Conservation (phyloP, 164 flowering plant genomes). For the Magnolia changhungtana region DNA sequence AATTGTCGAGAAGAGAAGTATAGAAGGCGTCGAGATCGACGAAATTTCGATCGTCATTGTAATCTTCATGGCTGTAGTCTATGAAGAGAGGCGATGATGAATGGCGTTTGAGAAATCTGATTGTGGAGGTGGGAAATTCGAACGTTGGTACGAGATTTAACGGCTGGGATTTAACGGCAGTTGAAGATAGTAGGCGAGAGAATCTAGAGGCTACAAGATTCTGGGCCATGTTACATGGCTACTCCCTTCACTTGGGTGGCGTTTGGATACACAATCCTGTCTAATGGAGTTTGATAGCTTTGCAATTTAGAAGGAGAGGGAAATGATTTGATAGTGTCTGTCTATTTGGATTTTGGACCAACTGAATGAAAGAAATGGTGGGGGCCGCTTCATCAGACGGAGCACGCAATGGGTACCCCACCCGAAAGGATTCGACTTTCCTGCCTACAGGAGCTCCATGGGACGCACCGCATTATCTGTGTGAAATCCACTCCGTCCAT, state of each 20-base stretch:
- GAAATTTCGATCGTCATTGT: constrained; percentile 8
- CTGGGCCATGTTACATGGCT: constrained; percentile 12
- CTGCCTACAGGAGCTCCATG: no score
- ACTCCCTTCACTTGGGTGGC: neutral
- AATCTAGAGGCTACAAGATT: constrained; percentile 7
- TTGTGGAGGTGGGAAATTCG: constrained; percentile 12
- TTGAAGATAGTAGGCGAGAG: neutral
- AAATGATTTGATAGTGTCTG: no score
- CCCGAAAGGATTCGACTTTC: no score
- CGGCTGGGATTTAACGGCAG: constrained; percentile 13
- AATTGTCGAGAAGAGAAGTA: constrained; percentile 25
- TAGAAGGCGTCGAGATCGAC: constrained; percentile 24
- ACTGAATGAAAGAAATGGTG: no score
- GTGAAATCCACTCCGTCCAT: no score
- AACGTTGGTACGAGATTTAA: constrained; percentile 1
- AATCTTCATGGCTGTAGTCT: constrained; percentile 7
- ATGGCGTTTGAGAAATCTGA: constrained; percentile 10
- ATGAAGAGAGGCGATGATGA: constrained; percentile 19
- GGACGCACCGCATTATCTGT: no score
- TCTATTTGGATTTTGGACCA: no score
- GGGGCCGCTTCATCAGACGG: no score
- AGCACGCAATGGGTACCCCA: no score
- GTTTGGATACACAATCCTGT: no score
- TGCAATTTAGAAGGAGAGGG: no score
- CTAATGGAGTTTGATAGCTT: no score